Evolutionary conservation across 176 grass and related monocot genomes (phyloP), one percentile per base, ranked within the genome.

Genomic region (Carex littledalei): DNA sequence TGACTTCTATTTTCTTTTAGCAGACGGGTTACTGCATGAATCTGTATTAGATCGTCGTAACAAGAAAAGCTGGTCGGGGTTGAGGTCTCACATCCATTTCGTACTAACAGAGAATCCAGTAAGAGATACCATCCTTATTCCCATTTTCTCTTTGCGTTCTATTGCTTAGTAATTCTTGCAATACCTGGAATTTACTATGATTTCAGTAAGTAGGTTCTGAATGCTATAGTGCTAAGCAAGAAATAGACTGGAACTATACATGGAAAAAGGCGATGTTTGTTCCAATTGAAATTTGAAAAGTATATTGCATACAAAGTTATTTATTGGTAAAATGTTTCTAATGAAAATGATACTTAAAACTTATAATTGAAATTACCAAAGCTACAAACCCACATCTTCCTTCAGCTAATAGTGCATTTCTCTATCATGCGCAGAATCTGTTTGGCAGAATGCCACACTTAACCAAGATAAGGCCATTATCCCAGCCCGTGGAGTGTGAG

Each of bases 351-450:
- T 14, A 77, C 74, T 34, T 24, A 57, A 37, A 63, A 6, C 22
- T 26, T 55, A 53, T 63, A 7, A 69, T 37, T 55, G 57, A 12
- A 81, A 37, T 47, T 15, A 29, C 22, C 20, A 0, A 57, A 7
- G 6, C 18, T 35, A 35, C 47, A 43, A 55, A 55, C 35, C 45
- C 13, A 84, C 47, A 60, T 5, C 8, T 9, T 58, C 20, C 2
- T 31, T 22, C 0, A 26, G 15, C 83, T 26, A 86, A 13, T 64
- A 56, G 5, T 64, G 16, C 56, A 65, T 43, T 52, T 84, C 54
- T 21, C 3, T 62, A 72, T 60, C 18, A 50, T 83, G 83, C 60
- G 10, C 91, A 89, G 90, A 89, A 88, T 77, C 59, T 88, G 58
- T 89, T 92, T 66, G 85, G 81, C 34, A 14, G 29, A n/a, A 89